Base-by-base conservation (phyloP, 768 basidiomycete genomes). In the Calvatia gigantea region DNA sequence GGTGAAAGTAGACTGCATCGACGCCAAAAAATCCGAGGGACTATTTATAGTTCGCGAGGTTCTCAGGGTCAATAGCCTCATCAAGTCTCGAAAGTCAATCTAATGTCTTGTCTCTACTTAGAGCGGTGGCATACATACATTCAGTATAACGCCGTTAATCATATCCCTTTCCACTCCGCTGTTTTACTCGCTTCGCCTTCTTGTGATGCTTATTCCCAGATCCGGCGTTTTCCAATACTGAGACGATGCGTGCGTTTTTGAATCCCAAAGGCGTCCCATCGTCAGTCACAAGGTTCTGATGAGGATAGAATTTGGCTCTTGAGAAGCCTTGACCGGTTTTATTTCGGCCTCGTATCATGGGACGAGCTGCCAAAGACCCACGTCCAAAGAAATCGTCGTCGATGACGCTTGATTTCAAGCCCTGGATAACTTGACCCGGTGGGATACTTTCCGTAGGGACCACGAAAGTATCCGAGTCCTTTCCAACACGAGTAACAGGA, bases 121-220 rank as follows among this genome's bases (percentile, higher is more conserved):
- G n/a, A n/a, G n/a, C n/a, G n/a, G n/a, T n/a, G n/a, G n/a, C n/a
- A n/a, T n/a, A n/a, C n/a, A n/a, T n/a, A n/a, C n/a, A n/a, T n/a
- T n/a, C n/a, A n/a, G n/a, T 21, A 42, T 2, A 12, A n/a, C 8
- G 4, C n/a, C 11, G 35, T 61, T 58, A 72, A 68, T 97, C 96
- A 63, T 98, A 98, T 21, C 96, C 96, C 65, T 83, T 88, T 12
- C 96, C 96, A 65, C 92, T 94, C 59, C 96, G 77, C 70, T 95
- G 89, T 73, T 98, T 98, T 45, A 81, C 82, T 45, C 86, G 73
- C 65, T 89, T 87, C 71, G 78, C 72, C 66, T 86, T 89, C 72
- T 93, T 97, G 75, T 93, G 89, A 61, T 85, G 85, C 67, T 91
- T 94, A 75, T 95, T 96, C 14, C 80, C 82, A 1, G 68, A 61